Percentiles rank a stretch among this genome's conserved stretches.
Conservation (phyloP, 2,329 filamentous ascomycete species). For the Trichophyton simii region DNA sequence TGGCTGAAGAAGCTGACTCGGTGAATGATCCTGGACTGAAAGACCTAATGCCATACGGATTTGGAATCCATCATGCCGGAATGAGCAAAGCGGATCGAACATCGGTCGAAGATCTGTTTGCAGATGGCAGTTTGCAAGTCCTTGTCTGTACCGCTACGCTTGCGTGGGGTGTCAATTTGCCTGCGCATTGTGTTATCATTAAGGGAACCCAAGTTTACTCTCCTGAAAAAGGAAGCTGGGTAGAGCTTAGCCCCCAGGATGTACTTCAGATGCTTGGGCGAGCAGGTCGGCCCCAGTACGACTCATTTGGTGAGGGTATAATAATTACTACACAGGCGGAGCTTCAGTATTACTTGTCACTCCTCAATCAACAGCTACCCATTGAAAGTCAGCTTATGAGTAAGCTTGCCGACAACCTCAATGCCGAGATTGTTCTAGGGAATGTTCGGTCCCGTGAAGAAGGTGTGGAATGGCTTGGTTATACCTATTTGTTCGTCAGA, state of each 20-base stretch:
- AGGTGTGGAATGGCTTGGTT: slow-evolving; percentile 97
- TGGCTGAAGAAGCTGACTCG: slow-evolving; percentile 70
- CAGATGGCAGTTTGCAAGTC: slow-evolving; percentile 81
- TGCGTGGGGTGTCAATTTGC: slow-evolving; percentile 97
- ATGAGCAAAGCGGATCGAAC: slow-evolving; percentile 93
- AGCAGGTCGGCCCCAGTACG: slow-evolving; percentile 89
- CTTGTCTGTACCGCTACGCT: slow-evolving; percentile 96
- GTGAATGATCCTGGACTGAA: slow-evolving; percentile 82
- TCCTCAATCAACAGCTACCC: slow-evolving; percentile 92
- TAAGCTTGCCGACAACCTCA: slow-evolving; percentile 87
- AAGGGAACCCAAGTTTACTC: slow-evolving; percentile 98
- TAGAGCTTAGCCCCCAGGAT: slow-evolving; percentile 92
- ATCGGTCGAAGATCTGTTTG: slow-evolving; percentile 88
- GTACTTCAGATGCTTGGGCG: slow-evolving; percentile 97
- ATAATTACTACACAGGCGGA: slow-evolving; percentile 94
- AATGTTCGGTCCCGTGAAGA: slow-evolving; percentile 87
- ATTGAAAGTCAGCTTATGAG: slow-evolving; percentile 95
- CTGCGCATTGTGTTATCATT: slow-evolving; percentile 96
- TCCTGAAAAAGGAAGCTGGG: slow-evolving; percentile 96
- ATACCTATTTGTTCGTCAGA: slow-evolving; percentile 93
- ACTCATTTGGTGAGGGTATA: slow-evolving; percentile 95
- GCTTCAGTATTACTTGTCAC: slow-evolving; percentile 91
- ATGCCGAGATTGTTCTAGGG: slow-evolving; percentile 88
- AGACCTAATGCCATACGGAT: slow-evolving; percentile 87
- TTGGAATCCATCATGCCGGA: slow-evolving; percentile 96